These are phyloP conservation scores for Vicia sativa DNA, from an alignment of 306 rosid genomes.

Conservation along the genomic window DNA sequence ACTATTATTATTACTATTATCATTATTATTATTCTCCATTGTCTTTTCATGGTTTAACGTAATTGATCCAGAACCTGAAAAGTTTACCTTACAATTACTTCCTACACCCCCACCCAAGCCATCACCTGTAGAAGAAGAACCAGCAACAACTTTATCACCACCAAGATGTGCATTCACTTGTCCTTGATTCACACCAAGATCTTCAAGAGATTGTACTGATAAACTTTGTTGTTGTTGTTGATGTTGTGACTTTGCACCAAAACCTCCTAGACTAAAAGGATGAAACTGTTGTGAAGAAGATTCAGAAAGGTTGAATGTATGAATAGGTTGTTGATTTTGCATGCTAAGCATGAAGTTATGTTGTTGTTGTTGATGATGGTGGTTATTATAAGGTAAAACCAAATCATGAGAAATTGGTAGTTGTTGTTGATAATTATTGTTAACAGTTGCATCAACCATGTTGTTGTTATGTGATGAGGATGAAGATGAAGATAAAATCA, in stretches of 20 bases:
- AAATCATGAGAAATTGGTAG: slow-evolving; percentile 42
- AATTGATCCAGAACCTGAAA: slow-evolving; percentile 41
- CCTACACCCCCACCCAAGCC: background rate
- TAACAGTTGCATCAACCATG: slow-evolving; percentile 39
- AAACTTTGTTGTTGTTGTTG: slow-evolving; percentile 7
- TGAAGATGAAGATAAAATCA: slow-evolving; percentile 12
- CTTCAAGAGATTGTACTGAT: slow-evolving; percentile 47
- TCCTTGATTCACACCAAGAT: slow-evolving; percentile 40
- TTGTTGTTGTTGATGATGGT: slow-evolving; percentile 1
- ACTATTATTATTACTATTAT: background rate
- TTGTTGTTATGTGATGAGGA: slow-evolving; percentile 39
- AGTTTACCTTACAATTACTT: slow-evolving; percentile 52
- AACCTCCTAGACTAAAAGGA: slow-evolving; percentile 31
- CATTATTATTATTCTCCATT: slow-evolving; percentile 32
- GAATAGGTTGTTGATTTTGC: slow-evolving; percentile 48
- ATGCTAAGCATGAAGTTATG: slow-evolving; percentile 48
- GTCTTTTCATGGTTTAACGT: slow-evolving; percentile 51
- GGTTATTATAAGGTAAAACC: slow-evolving; percentile 30
- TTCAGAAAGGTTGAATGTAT: slow-evolving; percentile 49
- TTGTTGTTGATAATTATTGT: slow-evolving; percentile 44
- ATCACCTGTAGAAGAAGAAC: slow-evolving; percentile 3
- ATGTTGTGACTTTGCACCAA: slow-evolving; percentile 38
- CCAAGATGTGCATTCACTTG: slow-evolving; percentile 36
- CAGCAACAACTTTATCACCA: slow-evolving; percentile 14
- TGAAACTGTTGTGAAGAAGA: slow-evolving; percentile 31